Evolutionary conservation across 371 early-diverging fungal species (phyloP).

Genomic region (Lichtheimia ornata): DNA sequence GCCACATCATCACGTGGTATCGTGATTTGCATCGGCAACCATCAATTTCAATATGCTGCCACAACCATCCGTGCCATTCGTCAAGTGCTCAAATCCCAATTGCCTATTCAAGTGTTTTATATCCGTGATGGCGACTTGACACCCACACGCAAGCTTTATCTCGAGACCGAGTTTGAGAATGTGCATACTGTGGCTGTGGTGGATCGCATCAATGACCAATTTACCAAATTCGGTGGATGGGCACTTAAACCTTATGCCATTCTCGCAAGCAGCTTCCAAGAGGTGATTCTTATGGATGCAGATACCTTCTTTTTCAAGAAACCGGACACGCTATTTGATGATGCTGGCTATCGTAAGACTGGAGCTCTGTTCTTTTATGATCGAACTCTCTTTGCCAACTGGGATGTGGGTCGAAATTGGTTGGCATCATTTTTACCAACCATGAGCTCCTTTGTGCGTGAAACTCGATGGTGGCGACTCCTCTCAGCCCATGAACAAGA

Average conservation of each 20-base stretch:
- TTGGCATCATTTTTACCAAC: slow-evolving; percentile 50
- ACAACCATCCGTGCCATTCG: slow-evolving; percentile 60
- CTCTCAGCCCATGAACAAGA: slow-evolving; percentile 61
- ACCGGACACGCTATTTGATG: slow-evolving; percentile 59
- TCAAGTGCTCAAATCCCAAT: slow-evolving; percentile 47
- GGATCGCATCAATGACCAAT: slow-evolving; percentile 43
- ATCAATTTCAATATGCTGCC: slow-evolving; percentile 61
- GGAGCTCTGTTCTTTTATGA: slow-evolving; percentile 71
- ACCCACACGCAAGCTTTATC: slow-evolving; percentile 28
- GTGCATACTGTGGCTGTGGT: slow-evolving; percentile 55
- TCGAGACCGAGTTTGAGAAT: slow-evolving; percentile 41
- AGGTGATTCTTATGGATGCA: slow-evolving; percentile 74
- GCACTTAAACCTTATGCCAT: slow-evolving; percentile 67
- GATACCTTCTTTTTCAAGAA: slow-evolving; percentile 69
- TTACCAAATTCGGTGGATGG: slow-evolving; percentile 60
- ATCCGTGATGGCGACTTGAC: slow-evolving; percentile 60
- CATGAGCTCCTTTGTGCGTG: slow-evolving; percentile 35
- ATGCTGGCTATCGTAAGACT: slow-evolving; percentile 54
- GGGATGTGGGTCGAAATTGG: slow-evolving; percentile 39
- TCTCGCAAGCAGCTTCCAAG: slow-evolving; percentile 62
- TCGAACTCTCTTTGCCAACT: slow-evolving; percentile 50
- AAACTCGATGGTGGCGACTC: slow-evolving; percentile 48
- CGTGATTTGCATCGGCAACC: slow-evolving; percentile 69
- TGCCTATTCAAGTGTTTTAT: slow-evolving; percentile 77
- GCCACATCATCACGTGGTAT: slow-evolving; percentile 53